These are phyloP conservation scores for Fusarium chuoi DNA, from an alignment of 2,329 filamentous ascomycete species.

Conservation along the genomic window DNA sequence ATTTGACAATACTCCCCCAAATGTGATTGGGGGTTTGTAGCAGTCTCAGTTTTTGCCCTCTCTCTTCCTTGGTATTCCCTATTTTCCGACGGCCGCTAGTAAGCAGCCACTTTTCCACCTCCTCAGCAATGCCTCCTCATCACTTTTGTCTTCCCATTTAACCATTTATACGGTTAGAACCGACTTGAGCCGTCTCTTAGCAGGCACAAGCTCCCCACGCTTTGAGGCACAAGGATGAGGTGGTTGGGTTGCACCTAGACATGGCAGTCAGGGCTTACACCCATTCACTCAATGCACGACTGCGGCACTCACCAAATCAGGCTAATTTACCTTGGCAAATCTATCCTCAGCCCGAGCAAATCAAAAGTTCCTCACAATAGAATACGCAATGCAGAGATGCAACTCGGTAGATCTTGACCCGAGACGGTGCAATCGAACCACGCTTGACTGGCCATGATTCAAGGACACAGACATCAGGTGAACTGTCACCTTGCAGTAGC, in stretches of 20 bases:
- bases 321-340: constrained; percentile 9
- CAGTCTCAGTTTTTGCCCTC: not conserved
- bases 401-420: constrained; percentile 22
- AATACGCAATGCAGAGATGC: not conserved
- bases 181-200: not conserved
- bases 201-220: not conserved
- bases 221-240: not conserved
- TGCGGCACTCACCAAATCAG: constrained; percentile 21
- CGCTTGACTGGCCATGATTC: not conserved
- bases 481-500: not conserved
- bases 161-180: not conserved
- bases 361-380: not conserved
- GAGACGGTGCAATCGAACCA: constrained; percentile 17
- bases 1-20: not conserved
- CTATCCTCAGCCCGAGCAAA: not conserved
- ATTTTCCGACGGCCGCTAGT: not conserved
- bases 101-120: not conserved
- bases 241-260: constrained; percentile 2
- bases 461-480: constrained; percentile 2
- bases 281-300: constrained; percentile 12
- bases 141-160: not conserved
- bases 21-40: not conserved
- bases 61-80: not conserved
- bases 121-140: not conserved
- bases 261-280: constrained; percentile 12